phyloP scores from a whole-genome alignment of 441 rosid species.

The Isatis lusitanica region DNA sequence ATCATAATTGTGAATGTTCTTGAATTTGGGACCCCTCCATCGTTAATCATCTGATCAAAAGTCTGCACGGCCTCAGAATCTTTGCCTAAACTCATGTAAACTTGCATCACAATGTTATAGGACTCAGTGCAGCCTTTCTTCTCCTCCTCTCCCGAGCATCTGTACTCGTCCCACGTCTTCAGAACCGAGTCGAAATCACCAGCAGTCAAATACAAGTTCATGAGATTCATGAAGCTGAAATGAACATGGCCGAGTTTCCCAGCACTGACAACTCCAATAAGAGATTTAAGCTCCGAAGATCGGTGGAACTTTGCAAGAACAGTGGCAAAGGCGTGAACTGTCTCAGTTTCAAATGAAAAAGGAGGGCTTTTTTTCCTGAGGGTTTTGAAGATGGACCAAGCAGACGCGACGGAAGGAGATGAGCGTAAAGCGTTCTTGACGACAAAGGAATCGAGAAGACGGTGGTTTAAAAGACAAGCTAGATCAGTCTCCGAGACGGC shows the following conservation, averaged over 20 bases:
- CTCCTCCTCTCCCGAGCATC: conserved; percentile 41
- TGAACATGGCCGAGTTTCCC: conserved; percentile 48
- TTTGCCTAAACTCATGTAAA: conserved; percentile 47
- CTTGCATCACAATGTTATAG: conserved; percentile 62
- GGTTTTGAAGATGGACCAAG: conserved; percentile 52
- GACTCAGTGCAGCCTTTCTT: conserved; percentile 61
- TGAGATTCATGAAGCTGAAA: conserved; percentile 67
- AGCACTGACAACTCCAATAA: conserved; percentile 48
- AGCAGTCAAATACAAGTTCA: conserved; percentile 59
- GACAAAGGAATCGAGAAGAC: conserved; percentile 72
- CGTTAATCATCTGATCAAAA: conserved; percentile 55
- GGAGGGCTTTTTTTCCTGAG: conserved; percentile 38
- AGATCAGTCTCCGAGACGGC: conserved; percentile 32
- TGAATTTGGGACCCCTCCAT: conserved; percentile 80
- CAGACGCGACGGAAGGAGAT: conserved; percentile 67
- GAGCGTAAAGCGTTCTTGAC: conserved; percentile 68
- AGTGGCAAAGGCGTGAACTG: conserved; percentile 66
- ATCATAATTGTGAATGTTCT: conserved; percentile 80
- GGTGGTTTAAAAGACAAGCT: conserved; percentile 46
- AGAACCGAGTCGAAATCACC: conserved; percentile 63
- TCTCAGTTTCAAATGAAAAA: conserved; percentile 49
- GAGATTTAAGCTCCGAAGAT: conserved; percentile 47
- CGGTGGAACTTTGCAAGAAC: conserved; percentile 64
- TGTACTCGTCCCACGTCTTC: conserved; percentile 58
- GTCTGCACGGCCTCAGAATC: conserved; percentile 52